Conservation (phyloP, 1,284 basidiomycete genomes). For the Rhodofomes roseus region DNA sequence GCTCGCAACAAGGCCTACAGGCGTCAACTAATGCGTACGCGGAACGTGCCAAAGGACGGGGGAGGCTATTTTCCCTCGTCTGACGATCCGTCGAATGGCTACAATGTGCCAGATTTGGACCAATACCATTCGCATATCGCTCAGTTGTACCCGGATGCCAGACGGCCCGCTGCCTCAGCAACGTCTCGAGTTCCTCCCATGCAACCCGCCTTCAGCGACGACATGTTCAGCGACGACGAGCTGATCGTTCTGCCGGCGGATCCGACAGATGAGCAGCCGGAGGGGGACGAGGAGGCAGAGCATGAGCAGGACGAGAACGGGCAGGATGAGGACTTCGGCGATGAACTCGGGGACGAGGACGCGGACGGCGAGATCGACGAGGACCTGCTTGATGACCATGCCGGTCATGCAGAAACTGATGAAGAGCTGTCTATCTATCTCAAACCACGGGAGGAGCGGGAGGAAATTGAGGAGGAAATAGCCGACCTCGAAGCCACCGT, state of each 20-base stretch:
- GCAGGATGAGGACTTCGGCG: constrained; percentile 21
- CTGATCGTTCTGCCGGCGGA: constrained; percentile 24
- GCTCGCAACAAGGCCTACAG: constrained; percentile 46
- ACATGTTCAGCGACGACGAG: constrained; percentile 47
- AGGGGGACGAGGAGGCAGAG: constrained; percentile 14
- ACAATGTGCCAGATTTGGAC: constrained; percentile 36
- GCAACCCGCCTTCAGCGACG: constrained; percentile 32
- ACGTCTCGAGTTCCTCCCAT: background rate
- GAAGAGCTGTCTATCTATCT: constrained; percentile 55
- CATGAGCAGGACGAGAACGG: constrained; percentile 22
- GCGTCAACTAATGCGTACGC: constrained; percentile 19
- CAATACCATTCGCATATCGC: constrained; percentile 55
- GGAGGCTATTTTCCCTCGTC: constrained; percentile 36
- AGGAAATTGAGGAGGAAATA: constrained; percentile 79
- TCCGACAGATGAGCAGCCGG: constrained; percentile 2
- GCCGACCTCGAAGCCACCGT: constrained; percentile 56
- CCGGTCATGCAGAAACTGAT: constrained; percentile 41
- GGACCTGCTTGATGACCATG: constrained; percentile 25
- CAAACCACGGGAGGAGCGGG: constrained; percentile 66
- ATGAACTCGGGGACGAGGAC: constrained; percentile 12
- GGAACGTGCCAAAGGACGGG: constrained; percentile 16
- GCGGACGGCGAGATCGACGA: constrained; percentile 10
- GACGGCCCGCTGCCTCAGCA: background rate
- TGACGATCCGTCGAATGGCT: constrained; percentile 46
- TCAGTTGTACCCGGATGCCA: constrained; percentile 32